Conservation (phyloP, 208 protist genomes). For the Trypanosoma caninum region DNA sequence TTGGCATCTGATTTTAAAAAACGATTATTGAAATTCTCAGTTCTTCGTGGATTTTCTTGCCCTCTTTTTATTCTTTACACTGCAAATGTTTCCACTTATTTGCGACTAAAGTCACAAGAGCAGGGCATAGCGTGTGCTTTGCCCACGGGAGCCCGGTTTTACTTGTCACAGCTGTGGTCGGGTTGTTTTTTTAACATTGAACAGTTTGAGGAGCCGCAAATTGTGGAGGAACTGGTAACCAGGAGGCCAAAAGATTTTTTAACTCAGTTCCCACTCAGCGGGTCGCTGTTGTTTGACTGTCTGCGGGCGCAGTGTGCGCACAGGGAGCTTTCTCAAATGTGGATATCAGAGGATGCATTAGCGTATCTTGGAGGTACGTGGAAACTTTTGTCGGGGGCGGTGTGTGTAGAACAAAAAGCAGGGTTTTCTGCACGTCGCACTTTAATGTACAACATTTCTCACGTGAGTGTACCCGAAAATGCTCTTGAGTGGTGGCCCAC, state of each 20-base stretch:
- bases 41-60: constrained; percentile 17
- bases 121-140: constrained; percentile 9
- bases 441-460: constrained; percentile 38
- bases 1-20: neutral
- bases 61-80: constrained; percentile 22
- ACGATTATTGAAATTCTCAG: constrained; percentile 1
- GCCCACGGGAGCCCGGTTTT: neutral
- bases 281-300: constrained; percentile 28
- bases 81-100: neutral
- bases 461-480: constrained; percentile 30
- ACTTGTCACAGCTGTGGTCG: neutral
- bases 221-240: constrained; percentile 39
- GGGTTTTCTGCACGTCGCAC: neutral
- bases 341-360: constrained; percentile 6
- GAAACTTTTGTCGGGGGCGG: constrained; percentile 11
- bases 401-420: constrained; percentile 5
- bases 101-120: constrained; percentile 16
- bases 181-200: constrained; percentile 70
- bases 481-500: constrained; percentile 31
- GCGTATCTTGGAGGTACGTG: constrained; percentile 10
- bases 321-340: constrained; percentile 5
- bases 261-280: constrained; percentile 26
- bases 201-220: constrained; percentile 54
- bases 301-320: constrained; percentile 41
- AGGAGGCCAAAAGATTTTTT: constrained; percentile 42